phyloP scores from a whole-genome alignment of 2,329 filamentous ascomycete species.

The Aspergillus sp. region DNA sequence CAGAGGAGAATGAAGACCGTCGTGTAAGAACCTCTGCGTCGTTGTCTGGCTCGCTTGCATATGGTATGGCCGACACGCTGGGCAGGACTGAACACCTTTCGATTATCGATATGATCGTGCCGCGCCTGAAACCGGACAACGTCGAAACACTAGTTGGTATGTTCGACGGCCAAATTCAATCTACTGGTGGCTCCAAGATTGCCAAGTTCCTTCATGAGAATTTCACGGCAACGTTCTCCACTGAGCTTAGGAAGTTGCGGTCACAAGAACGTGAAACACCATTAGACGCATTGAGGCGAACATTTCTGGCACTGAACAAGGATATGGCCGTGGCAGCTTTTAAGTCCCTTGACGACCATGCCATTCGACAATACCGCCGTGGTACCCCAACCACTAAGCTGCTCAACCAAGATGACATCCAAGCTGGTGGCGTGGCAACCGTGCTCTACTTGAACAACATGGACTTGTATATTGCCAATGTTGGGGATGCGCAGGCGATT shows the following conservation, averaged over 20 bases:
- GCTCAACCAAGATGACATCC: slow-evolving; percentile 79
- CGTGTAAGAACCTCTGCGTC: slow-evolving; percentile 97
- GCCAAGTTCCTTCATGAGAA: slow-evolving; percentile 96
- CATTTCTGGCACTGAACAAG: slow-evolving; percentile 87
- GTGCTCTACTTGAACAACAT: slow-evolving; percentile 83
- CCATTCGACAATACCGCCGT: slow-evolving; percentile 53
- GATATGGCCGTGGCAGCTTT: slow-evolving; percentile 80
- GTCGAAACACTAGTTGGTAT: slow-evolving; percentile 86
- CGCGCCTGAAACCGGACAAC: slow-evolving; percentile 80
- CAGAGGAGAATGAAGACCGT: slow-evolving; percentile 89
- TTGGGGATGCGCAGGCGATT: slow-evolving; percentile 93
- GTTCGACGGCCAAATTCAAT: slow-evolving; percentile 88
- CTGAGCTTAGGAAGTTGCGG: slow-evolving; percentile 70
- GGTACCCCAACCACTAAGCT: slow-evolving; percentile 65
- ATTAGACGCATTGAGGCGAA: slow-evolving; percentile 71
- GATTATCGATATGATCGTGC: slow-evolving; percentile 90
- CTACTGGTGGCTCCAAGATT: slow-evolving; percentile 85
- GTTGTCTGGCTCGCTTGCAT: slow-evolving; percentile 77
- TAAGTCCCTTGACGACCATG: slow-evolving; percentile 68
- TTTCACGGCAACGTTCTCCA: slow-evolving; percentile 74
- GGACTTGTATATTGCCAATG: slow-evolving; percentile 88
- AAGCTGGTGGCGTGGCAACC: slow-evolving; percentile 84
- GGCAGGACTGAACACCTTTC: slow-evolving; percentile 91
- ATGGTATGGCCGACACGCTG: slow-evolving; percentile 94
- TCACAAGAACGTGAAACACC: slow-evolving; percentile 63